Percentiles rank a stretch among this genome's conserved stretches.
These are phyloP conservation scores for Fusarium nurragi DNA, from an alignment of 2,329 filamentous ascomycete genomes.

Conservation along the genomic window DNA sequence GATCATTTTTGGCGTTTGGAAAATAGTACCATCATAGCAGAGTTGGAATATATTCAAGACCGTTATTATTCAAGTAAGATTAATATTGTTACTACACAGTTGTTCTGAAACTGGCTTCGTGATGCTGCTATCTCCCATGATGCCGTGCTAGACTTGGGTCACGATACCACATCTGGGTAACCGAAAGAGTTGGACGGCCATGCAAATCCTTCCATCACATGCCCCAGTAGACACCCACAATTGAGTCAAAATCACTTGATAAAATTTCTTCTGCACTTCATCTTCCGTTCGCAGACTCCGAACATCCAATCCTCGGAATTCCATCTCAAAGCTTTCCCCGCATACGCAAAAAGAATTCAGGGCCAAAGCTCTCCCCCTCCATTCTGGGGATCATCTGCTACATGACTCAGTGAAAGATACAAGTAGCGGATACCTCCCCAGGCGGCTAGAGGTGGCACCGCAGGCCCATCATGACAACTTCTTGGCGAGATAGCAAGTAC, in stretches of 20 bases:
- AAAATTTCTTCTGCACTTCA: slow-evolving; percentile 5
- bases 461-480: slow-evolving; percentile 5
- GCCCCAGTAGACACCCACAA: not conserved
- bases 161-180: not conserved
- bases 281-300: slow-evolving; percentile 25
- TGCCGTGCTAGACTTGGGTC: not conserved
- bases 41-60: slow-evolving; percentile 1
- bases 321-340: slow-evolving; percentile 19
- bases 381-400: slow-evolving; percentile 30
- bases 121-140: slow-evolving; percentile 14
- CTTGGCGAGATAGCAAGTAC: slow-evolving; percentile 27
- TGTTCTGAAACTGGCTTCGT: not conserved
- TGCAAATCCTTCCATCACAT: not conserved
- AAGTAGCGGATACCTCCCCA: slow-evolving; percentile 2
- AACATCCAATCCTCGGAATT: slow-evolving; percentile 25
- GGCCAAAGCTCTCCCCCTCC: not conserved
- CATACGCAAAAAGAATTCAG: slow-evolving; percentile 16
- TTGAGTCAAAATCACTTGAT: slow-evolving; percentile 25
- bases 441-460: not conserved
- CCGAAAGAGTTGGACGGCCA: not conserved
- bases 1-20: slow-evolving; percentile 23
- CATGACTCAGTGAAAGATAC: slow-evolving; percentile 34
- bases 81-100: not conserved
- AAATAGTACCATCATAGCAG: slow-evolving; percentile 10
- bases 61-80: not conserved